Percentiles rank a stretch among this genome's conserved stretches.
Conservation (phyloP, 345 rosid species). For the Hirschfeldia incana region DNA sequence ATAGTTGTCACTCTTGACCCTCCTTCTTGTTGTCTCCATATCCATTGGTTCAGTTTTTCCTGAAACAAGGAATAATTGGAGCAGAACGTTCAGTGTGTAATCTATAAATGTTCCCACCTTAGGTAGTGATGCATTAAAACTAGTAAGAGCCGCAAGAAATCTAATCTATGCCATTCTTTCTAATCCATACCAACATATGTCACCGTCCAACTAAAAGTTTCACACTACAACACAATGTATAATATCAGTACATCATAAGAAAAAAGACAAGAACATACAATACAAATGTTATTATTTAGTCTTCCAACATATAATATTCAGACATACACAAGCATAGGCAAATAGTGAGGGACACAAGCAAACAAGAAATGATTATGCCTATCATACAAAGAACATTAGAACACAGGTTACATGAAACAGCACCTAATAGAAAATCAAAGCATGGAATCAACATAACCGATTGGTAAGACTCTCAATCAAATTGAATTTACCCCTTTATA, state of each 20-base stretch:
- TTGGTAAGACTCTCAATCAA: not conserved
- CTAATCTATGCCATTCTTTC: not conserved
- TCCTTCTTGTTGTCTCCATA: constrained; percentile 81
- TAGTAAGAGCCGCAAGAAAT: not conserved
- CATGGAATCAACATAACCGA: not conserved
- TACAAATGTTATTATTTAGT: no score
- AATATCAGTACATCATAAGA: no score
- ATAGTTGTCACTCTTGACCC: constrained; percentile 68
- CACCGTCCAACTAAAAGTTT: not conserved
- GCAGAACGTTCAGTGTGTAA: not conserved
- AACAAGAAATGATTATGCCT: not conserved
- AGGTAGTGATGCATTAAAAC: not conserved
- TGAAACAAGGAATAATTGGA: constrained; percentile 30
- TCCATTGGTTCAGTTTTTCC: constrained; percentile 93
- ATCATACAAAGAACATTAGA: not conserved
- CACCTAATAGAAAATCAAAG: not conserved
- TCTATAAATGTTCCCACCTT: not conserved
- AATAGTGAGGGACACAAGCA: no score
- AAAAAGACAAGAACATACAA: no score
- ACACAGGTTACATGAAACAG: not conserved
- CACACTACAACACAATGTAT: no score
- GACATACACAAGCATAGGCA: no score
- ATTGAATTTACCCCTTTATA: not conserved
- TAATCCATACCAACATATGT: not conserved
- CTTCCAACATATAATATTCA: no score